Evolutionary conservation across 805 yeast species (phyloP).

Genomic region (Candida loeiensis): DNA sequence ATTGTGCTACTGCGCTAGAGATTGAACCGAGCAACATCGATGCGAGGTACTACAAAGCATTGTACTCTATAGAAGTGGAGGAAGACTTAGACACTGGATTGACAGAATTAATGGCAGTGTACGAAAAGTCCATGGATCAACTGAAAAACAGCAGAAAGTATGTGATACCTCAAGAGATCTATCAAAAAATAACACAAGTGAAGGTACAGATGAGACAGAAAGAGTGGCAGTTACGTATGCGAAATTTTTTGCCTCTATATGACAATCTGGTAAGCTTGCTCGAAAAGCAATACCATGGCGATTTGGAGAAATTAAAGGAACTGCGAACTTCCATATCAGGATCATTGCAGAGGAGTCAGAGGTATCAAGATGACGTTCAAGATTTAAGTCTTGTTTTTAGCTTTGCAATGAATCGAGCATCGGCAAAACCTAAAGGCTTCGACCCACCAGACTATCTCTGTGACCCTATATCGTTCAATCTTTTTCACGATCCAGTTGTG

Average conservation of each 20-base stretch:
- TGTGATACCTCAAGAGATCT: slow-evolving; percentile 15
- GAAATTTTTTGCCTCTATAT: slow-evolving; percentile 10
- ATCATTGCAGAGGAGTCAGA: slow-evolving; percentile 7
- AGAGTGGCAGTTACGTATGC: slow-evolving; percentile 7
- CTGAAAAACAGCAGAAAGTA: slow-evolving; percentile 12
- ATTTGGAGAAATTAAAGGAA: slow-evolving; percentile 8
- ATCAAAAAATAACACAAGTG: slow-evolving; percentile 11
- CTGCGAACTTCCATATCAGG: background rate
- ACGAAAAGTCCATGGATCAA: slow-evolving; percentile 12
- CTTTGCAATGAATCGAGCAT: slow-evolving; percentile 5
- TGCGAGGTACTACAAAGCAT: slow-evolving; percentile 14
- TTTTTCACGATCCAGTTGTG: slow-evolving; percentile 43
- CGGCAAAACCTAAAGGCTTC: background rate
- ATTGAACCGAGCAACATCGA: slow-evolving; percentile 16
- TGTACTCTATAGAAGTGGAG: slow-evolving; percentile 10
- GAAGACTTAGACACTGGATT: slow-evolving; percentile 11
- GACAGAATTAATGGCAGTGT: slow-evolving; percentile 12
- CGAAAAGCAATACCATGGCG: slow-evolving; percentile 12
- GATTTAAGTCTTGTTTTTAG: slow-evolving; percentile 9
- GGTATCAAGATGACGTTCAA: slow-evolving; percentile 11
- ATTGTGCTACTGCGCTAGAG: slow-evolving; percentile 14
- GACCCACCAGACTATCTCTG: slow-evolving; percentile 32
- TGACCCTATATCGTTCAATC: slow-evolving; percentile 40
- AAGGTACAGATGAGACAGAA: slow-evolving; percentile 6
- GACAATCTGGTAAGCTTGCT: slow-evolving; percentile 7